Base-by-base conservation (phyloP, 2,329 filamentous ascomycete species). In the Xylariaceae sp. region DNA sequence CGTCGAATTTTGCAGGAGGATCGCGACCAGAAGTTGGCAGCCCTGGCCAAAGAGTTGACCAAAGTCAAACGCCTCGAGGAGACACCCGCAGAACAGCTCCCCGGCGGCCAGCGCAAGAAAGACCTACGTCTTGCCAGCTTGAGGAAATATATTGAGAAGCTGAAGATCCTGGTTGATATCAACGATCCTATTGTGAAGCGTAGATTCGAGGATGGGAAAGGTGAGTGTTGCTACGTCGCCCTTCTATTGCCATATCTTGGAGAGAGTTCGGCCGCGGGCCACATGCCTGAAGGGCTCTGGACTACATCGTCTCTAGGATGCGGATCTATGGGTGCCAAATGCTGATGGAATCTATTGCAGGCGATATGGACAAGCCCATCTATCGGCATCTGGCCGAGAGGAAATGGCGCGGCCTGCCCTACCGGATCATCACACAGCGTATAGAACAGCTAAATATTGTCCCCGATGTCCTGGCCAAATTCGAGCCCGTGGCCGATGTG, bases 111-210 rank as follows among this genome's bases (percentile, higher is more conserved):
- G 67, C 68, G 70, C 57, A 79, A 78, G 64, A 89, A 89, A 73
- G 80, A 88, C 65, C 78, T 76, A 54, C 80, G 81, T 60, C 66
- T 97, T 56, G 74, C 75, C 43, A 87, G 85, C 62, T 82, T 96
- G 84, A 77, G 82, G 66, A 76, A 80, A 61, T 76, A 89, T 64
- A 68, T 96, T 51, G 87, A 95, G 68, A 71, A 85, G 51, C 76
- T 96, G 68, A 95, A 96, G 80, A 86, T 99, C 37, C 74, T 88
- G 58, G 92, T 91, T 21, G 94, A 99, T 68, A 91, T 95, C 72
- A 97, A 97, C 70, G 94, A 97, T 68, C 94, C 94, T 0, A 65
- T 90, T 36, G 89, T 97, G 57, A 96, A 96, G 82, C 89, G 90
- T 74, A 86, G 83, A 61, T 97, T 95, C 63, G 94, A 99, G 70